Conservation (phyloP, 306 rosid genomes). For the Pterocarpus macrocarpus region DNA sequence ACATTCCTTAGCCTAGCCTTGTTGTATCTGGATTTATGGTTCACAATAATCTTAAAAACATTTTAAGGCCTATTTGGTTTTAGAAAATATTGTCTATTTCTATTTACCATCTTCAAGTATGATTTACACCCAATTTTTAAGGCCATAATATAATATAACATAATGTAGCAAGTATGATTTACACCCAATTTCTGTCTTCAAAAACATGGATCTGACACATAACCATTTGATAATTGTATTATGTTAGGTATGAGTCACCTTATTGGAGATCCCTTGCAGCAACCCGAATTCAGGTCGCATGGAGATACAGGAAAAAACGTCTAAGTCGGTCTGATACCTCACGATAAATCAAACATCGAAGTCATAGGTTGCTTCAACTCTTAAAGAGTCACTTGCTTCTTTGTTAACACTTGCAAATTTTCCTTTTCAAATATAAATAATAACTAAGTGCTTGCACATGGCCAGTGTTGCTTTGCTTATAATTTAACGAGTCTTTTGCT, state of each 20-base stretch:
- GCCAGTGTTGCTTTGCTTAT: background rate
- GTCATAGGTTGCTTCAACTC: background rate
- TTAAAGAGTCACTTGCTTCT: background rate
- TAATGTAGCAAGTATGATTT: background rate
- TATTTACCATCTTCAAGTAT: too few relatives aligned
- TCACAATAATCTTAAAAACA: background rate
- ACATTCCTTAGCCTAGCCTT: background rate
- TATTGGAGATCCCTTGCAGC: slow-evolving; percentile 87
- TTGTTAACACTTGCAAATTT: background rate
- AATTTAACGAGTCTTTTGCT: background rate
- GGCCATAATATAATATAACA: too few relatives aligned
- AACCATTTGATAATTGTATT: background rate
- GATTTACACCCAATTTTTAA: too few relatives aligned
- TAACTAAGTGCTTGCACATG: background rate
- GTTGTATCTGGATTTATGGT: background rate
- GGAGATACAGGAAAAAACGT: slow-evolving; percentile 75
- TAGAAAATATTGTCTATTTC: background rate
- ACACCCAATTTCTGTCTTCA: background rate
- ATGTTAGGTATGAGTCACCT: slow-evolving; percentile 72
- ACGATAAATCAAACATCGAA: background rate
- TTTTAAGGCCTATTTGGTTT: background rate
- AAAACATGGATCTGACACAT: background rate
- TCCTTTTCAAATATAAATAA: background rate
- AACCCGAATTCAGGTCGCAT: slow-evolving; percentile 77
- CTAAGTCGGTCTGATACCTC: slow-evolving; percentile 48